phyloP scores from a whole-genome alignment of 345 rosid genomes.

The Rhodamnia argentea region DNA sequence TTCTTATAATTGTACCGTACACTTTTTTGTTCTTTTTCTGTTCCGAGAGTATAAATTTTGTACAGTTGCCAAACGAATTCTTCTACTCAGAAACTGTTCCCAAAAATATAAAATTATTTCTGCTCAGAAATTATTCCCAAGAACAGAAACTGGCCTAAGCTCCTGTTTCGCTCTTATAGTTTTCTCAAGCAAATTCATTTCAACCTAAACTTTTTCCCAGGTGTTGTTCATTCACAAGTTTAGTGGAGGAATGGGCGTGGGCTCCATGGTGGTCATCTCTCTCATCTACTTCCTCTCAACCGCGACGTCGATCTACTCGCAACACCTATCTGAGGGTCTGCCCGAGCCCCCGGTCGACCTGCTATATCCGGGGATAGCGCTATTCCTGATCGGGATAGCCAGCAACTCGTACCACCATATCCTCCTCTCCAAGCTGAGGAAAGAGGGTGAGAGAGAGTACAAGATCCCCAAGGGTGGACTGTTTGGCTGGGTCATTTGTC shows the following conservation, averaged over 20 bases:
- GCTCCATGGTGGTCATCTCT: neutral
- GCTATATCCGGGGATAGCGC: conserved; percentile 20
- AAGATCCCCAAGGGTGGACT: conserved; percentile 59
- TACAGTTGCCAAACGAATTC: too few species aligned
- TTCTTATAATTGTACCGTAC: too few species aligned
- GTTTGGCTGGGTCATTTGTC: conserved; percentile 49
- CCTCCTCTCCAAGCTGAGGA: conserved; percentile 50
- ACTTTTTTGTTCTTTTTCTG: too few species aligned
- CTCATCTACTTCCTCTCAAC: neutral
- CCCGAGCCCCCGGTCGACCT: conserved; percentile 13
- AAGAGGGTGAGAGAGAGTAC: conserved; percentile 30
- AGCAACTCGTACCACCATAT: conserved; percentile 79
- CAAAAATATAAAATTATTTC: too few species aligned
- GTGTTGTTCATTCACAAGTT: conserved; percentile 12
- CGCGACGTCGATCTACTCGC: neutral
- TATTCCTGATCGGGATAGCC: conserved; percentile 43
- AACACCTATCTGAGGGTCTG: neutral
- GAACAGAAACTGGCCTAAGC: neutral
- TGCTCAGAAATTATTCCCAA: too few species aligned
- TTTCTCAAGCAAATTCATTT: neutral
- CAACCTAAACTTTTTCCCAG: neutral
- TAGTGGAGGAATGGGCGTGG: conserved; percentile 4
- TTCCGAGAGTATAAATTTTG: too few species aligned
- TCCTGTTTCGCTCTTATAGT: neutral
- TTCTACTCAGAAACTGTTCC: too few species aligned